Conservation (phyloP, 1,139 yeast genomes). For the Cylindricascospora bacillispora region DNA sequence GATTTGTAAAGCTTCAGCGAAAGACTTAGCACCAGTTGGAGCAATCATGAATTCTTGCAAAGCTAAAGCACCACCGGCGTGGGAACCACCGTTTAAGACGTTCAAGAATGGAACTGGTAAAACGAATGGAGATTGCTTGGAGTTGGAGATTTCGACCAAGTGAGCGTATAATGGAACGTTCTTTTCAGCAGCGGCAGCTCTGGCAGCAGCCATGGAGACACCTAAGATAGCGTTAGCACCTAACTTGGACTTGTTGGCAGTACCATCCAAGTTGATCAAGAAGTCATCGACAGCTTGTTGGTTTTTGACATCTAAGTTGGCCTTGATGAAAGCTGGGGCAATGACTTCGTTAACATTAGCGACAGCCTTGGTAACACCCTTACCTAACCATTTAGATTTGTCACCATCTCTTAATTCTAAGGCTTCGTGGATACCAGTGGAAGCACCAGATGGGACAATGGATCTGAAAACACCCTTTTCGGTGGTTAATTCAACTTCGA, state of each 20-base stretch:
- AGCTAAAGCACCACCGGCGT: slow-evolving; percentile 97
- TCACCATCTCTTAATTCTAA: slow-evolving; percentile 92
- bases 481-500: slow-evolving; percentile 85
- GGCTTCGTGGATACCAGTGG: slow-evolving; percentile 93
- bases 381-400: slow-evolving; percentile 88
- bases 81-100: slow-evolving; percentile 97
- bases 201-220: slow-evolving; percentile 85
- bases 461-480: slow-evolving; percentile 81
- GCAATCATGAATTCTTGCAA: slow-evolving; percentile 99
- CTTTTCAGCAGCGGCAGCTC: slow-evolving; percentile 92
- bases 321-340: slow-evolving; percentile 76
- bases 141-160: slow-evolving; percentile 56
- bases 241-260: slow-evolving; percentile 84
- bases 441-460: slow-evolving; percentile 94
- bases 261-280: slow-evolving; percentile 71
- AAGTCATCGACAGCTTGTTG: slow-evolving; percentile 73
- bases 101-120: slow-evolving; percentile 95
- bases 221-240: slow-evolving; percentile 96
- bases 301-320: slow-evolving; percentile 61
- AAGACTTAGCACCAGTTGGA: slow-evolving; percentile 76
- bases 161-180: slow-evolving; percentile 77
- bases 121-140: slow-evolving; percentile 57
- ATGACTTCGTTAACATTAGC: slow-evolving; percentile 78
- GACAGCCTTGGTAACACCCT: slow-evolving; percentile 90
- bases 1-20: slow-evolving; percentile 87